Evolutionary conservation across 768 basidiomycete genomes (phyloP), one percentile per base, ranked within the genome.

Genomic region (Termitomyces sp.): DNA sequence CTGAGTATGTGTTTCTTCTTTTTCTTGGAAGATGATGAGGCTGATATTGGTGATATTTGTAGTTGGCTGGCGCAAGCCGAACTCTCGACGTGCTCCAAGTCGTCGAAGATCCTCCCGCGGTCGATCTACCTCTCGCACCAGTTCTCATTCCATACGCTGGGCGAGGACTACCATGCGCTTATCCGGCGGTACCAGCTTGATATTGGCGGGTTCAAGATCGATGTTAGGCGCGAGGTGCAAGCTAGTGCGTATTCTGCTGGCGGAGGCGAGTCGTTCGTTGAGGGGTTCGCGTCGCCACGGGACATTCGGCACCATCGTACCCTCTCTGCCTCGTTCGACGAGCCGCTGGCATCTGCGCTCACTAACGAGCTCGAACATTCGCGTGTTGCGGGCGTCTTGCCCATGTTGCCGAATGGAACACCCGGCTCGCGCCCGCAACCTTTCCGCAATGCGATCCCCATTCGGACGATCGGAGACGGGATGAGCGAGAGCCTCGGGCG

Each of bases 41-140:
- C 58, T 51, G 56, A 10, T 22, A 47, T 37, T 60, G 16, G 55
- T 70, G n/a, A n/a, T 42, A 40, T 27, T 45, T 49, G 4, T 57
- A 91, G 88, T 61, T 86, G 82, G 72, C 79, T 95, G 5, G 80
- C 92, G 0, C 84, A 87, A 42, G 93, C 91, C 0, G 95, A 97
- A 68, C 80, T 96, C 4, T 88, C 89, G 49, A 93, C 91, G 0
- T 84, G 71, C 67, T 85, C 88, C 1, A 76, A 72, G 4, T 83
- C 85, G 1, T 74, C 79, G 0, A 75, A 71, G 2, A 75, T 91
- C 36, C 79, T 91, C 0, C 89, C 93, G 6, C 81, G 86, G 0
- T 79, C 90, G 0, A 79, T 97, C 32, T 96, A 96, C 70, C 84
- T 92, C 18, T 84, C 86, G 0, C 90, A 93, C 62, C 92, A 95